Conservation (phyloP, 164 flowering plant species). For the Warburgia ugandensis region DNA sequence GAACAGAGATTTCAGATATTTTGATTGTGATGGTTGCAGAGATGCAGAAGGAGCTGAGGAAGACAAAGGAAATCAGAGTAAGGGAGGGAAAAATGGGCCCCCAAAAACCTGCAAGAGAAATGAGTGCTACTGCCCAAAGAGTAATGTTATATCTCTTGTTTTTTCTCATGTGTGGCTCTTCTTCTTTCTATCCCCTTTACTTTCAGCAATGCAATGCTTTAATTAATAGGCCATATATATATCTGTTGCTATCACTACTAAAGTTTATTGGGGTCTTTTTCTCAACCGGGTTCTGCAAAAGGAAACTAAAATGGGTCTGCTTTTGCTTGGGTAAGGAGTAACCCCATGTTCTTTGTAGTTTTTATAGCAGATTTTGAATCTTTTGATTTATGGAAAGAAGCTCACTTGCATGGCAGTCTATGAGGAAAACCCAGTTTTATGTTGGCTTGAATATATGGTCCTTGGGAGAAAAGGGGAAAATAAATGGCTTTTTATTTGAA, state of each 20-base stretch:
- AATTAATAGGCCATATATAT: not conserved
- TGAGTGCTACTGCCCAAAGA: constrained; percentile 12
- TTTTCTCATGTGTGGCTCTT: not conserved
- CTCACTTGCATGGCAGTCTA: too few relatives aligned
- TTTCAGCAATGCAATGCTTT: not conserved
- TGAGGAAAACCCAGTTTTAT: too few relatives aligned
- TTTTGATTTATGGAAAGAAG: too few relatives aligned
- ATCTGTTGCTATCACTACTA: not conserved
- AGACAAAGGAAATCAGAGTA: constrained; percentile 6
- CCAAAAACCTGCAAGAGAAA: constrained; percentile 11
- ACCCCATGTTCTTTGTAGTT: too few relatives aligned
- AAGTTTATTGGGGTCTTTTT: too few relatives aligned
- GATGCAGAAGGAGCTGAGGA: constrained; percentile 4
- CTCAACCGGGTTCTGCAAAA: too few relatives aligned
- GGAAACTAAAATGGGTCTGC: too few relatives aligned
- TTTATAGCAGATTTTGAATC: too few relatives aligned
- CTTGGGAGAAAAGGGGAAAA: constrained; percentile 5
- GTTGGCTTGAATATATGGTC: too few relatives aligned
- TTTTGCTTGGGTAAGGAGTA: too few relatives aligned
- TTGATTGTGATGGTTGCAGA: constrained; percentile 11
- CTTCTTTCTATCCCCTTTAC: not conserved
- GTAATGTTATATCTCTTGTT: constrained; percentile 1
- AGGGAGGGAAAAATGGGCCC: constrained; percentile 11
- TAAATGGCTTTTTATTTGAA: constrained; percentile 4
- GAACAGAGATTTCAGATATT: constrained; percentile 9